A percentile compares a stretch with the other conserved stretches of the same genome.
These are phyloP conservation scores for Turnera subulata DNA, from an alignment of 345 rosid genomes.

Conservation along the genomic window DNA sequence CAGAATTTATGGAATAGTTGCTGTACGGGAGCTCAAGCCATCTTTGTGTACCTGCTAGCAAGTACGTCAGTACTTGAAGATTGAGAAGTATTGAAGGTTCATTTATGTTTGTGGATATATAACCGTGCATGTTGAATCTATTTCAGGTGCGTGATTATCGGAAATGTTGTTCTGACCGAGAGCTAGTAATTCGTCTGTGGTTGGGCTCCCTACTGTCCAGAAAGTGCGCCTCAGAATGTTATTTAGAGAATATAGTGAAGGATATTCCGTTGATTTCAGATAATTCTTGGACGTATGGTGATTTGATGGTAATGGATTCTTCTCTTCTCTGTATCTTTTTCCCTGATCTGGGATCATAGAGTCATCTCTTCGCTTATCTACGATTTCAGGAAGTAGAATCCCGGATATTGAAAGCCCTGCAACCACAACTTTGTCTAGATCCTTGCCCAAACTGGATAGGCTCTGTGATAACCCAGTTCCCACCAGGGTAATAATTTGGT, in stretches of 20 bases:
- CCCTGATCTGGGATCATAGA: not conserved
- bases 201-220: constrained; percentile 45
- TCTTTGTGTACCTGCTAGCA: not conserved
- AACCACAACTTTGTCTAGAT: constrained; percentile 87
- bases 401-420: constrained; percentile 83
- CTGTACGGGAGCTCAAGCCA: not conserved
- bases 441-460: constrained; percentile 88
- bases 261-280: constrained; percentile 80
- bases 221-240: constrained; percentile 77
- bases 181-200: constrained; percentile 23
- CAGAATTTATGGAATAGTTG: not conserved
- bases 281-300: constrained; percentile 93
- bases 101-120: no score
- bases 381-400: constrained; percentile 86
- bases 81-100: no score
- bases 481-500: constrained; percentile 43
- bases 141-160: constrained; percentile 85
- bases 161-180: constrained; percentile 49
- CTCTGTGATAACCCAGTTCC: constrained; percentile 51
- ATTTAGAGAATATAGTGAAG: constrained; percentile 82
- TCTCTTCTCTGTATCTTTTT: not conserved
- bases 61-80: no score
- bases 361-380: constrained; percentile 6
- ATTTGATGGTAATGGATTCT: constrained; percentile 66
- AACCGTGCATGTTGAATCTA: not conserved